Conservation (phyloP, 208 protist genomes). For the Leishmania tarentolae region DNA sequence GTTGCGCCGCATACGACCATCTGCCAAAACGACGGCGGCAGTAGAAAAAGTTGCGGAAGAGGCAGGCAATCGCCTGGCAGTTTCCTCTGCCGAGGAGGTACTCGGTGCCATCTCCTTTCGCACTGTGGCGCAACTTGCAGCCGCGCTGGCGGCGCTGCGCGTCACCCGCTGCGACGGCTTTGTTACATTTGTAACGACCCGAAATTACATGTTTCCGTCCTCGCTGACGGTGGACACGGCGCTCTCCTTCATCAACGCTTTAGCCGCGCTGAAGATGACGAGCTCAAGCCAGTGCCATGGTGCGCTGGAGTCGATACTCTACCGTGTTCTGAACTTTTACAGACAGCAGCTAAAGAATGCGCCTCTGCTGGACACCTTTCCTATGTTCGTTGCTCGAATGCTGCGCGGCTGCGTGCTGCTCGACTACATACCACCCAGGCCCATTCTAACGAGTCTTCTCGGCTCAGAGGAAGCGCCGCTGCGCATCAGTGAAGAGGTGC, state of each 20-base stretch:
- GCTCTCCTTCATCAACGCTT: constrained; percentile 49
- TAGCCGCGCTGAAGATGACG: constrained; percentile 26
- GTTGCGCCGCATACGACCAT: constrained; percentile 46
- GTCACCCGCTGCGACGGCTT: constrained; percentile 60
- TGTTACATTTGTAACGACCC: constrained; percentile 35
- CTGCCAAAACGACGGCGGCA: constrained; percentile 26
- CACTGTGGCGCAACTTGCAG: constrained; percentile 52
- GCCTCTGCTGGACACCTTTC: constrained; percentile 32
- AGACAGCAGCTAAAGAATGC: constrained; percentile 8
- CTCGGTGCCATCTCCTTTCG: constrained; percentile 33
- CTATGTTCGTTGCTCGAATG: constrained; percentile 52
- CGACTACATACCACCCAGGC: constrained; percentile 43
- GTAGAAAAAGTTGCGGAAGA: constrained; percentile 31
- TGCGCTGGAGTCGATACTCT: constrained; percentile 19
- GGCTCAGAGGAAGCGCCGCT: constrained; percentile 8
- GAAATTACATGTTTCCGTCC: constrained; percentile 18
- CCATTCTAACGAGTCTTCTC: constrained; percentile 37
- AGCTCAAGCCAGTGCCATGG: constrained; percentile 26
- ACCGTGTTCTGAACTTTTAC: constrained; percentile 18
- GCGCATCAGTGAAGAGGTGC: constrained; percentile 15
- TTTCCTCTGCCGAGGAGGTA: not conserved
- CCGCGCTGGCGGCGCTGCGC: constrained; percentile 55
- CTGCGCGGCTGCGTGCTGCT: constrained; percentile 63
- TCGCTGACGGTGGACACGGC: constrained; percentile 41
- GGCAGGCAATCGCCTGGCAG: constrained; percentile 25